These are phyloP conservation scores for Blastobotrys serpentis DNA, from an alignment of 1,139 yeast species.

Conservation along the genomic window DNA sequence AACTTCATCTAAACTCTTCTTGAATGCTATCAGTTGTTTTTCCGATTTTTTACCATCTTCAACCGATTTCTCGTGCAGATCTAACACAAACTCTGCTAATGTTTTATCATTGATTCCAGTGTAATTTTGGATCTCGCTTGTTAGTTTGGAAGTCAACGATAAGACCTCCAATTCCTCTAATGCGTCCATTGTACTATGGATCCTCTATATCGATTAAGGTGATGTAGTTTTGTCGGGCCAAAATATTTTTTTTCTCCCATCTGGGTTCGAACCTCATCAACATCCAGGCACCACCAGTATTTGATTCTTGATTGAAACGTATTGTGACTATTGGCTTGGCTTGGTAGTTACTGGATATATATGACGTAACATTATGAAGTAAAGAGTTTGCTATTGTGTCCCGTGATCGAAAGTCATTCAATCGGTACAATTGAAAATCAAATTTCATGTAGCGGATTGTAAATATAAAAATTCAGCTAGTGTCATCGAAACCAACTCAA, in stretches of 20 bases:
- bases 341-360: too few relatives aligned
- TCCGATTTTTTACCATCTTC: slow-evolving; percentile 5
- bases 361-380: too few relatives aligned
- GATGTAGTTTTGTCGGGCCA: background rate
- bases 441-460: too few relatives aligned
- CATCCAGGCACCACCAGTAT: too few relatives aligned
- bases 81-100: slow-evolving; percentile 57
- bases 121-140: slow-evolving; percentile 37
- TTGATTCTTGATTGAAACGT: background rate
- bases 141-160: slow-evolving; percentile 37
- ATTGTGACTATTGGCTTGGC: too few relatives aligned
- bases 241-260: background rate
- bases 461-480: too few relatives aligned
- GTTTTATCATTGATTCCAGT: slow-evolving; percentile 42
- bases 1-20: slow-evolving; percentile 48
- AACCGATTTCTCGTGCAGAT: slow-evolving; percentile 45
- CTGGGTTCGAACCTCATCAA: background rate
- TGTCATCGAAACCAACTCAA: too few relatives aligned
- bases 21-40: slow-evolving; percentile 41
- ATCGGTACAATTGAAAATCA: too few relatives aligned
- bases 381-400: too few relatives aligned
- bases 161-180: slow-evolving; percentile 37
- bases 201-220: slow-evolving; percentile 9
- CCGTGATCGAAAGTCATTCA: too few relatives aligned
- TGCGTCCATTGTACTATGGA: slow-evolving; percentile 27